These are phyloP conservation scores for Inga leiocalycina DNA, from an alignment of 306 rosid species.

Conservation along the genomic window DNA sequence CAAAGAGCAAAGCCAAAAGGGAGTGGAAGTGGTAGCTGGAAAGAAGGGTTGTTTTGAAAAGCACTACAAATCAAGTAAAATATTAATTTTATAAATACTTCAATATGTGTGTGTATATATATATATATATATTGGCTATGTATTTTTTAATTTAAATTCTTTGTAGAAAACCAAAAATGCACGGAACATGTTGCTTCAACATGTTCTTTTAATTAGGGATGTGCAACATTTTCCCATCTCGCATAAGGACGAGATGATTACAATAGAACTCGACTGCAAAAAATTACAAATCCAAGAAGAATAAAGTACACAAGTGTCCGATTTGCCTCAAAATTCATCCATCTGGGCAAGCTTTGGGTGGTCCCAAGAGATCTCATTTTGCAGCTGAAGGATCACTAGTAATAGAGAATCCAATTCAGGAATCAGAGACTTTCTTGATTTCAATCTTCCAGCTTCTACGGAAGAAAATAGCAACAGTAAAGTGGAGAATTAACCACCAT, in stretches of 20 bases:
- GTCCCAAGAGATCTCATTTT: conserved; percentile 86
- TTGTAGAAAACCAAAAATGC: too few relatives aligned
- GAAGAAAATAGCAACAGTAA: conserved; percentile 53
- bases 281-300: conserved; percentile 42
- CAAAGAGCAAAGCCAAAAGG: too few relatives aligned
- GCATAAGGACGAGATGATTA: conserved; percentile 15
- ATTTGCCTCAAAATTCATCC: conserved; percentile 68
- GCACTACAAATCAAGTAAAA: too few relatives aligned
- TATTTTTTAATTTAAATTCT: too few relatives aligned
- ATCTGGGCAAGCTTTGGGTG: conserved; percentile 91
- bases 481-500: conserved; percentile 28
- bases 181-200: too few relatives aligned
- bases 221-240: too few relatives aligned
- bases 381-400: conserved; percentile 17
- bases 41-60: too few relatives aligned
- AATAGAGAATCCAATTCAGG: conserved; percentile 51
- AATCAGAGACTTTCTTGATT: conserved; percentile 78
- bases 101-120: too few relatives aligned
- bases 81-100: too few relatives aligned
- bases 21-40: too few relatives aligned
- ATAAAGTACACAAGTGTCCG: conserved; percentile 63
- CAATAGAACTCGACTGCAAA: not conserved
- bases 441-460: conserved; percentile 77
- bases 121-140: too few relatives aligned
- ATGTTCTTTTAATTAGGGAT: too few relatives aligned